Evolutionary conservation across 2,329 filamentous ascomycete genomes (phyloP).

Genomic region (Cytospora piceae): DNA sequence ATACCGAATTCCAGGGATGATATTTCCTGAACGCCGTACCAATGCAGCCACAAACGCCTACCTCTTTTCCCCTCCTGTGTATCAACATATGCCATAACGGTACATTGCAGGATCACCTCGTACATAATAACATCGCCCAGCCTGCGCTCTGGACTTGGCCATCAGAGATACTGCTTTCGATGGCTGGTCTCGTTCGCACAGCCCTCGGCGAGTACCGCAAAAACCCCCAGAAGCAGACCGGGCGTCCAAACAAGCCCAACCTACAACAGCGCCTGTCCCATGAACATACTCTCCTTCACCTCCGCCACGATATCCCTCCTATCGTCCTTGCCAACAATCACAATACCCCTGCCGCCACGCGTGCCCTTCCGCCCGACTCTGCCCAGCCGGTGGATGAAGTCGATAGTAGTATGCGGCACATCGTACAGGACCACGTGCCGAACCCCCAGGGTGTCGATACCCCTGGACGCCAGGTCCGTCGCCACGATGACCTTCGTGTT

Average conservation of each 20-base stretch:
- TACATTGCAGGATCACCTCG: background rate
- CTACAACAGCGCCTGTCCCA: constrained; percentile 76
- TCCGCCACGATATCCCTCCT: constrained; percentile 88
- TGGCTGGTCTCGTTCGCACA: no score
- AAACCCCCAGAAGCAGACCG: background rate
- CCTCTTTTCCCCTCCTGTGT: background rate
- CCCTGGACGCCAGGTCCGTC: constrained; percentile 88
- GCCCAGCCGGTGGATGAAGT: constrained; percentile 95
- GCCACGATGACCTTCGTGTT: constrained; percentile 93
- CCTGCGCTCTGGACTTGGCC: background rate
- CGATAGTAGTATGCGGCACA: constrained; percentile 96
- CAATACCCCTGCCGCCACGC: constrained; percentile 85
- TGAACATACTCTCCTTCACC: constrained; percentile 87
- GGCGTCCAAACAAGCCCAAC: background rate
- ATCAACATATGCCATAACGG: background rate
- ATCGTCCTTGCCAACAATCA: constrained; percentile 87
- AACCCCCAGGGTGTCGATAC: constrained; percentile 92
- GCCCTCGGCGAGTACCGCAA: no score
- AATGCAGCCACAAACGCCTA: background rate
- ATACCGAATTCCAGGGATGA: background rate
- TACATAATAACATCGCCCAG: background rate
- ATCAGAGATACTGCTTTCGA: no score
- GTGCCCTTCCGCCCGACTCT: constrained; percentile 91
- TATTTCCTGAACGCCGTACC: background rate
- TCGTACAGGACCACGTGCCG: constrained; percentile 93